Base-by-base conservation (phyloP, 352 stramenopile genomes). In the Aphanomyces cochlioides region DNA sequence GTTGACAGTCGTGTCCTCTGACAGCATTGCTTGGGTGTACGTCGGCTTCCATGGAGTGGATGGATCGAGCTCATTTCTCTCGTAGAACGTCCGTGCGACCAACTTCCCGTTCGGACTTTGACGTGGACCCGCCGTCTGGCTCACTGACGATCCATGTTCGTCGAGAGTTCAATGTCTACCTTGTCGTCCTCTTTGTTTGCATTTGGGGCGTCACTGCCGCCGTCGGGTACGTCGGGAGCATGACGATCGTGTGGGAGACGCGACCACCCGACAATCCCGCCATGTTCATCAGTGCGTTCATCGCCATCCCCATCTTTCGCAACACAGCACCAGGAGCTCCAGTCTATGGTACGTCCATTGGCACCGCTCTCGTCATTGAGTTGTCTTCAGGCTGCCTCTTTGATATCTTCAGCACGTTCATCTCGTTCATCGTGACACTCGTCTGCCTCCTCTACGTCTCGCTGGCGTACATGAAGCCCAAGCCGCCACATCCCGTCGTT, bases 391-490 rank as follows among this genome's bases (percentile, higher is more conserved):
- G 64, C 8, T 70, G 64, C 54, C 36, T 70, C 5, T 70, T 70
- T 43, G 64, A 70, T 48, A 70, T 70, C 56, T 40, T 54, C n/a
- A 58, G 64, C 54, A 70, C 64, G 13, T 70, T 58, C 64, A 47
- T 70, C 56, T 53, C 64, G 34, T 58, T 70, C 37, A 39, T 48
- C 4, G 64, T 70, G 5, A 70, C 60, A 3, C 56, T 70, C 21
- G 40, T 61, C 40, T 70, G 39, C 64, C 19, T 70, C 8, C 15
- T 70, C 7, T 54, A 10, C 17, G 64, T 70, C 13, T 21, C 64
- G 17, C 8, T 70, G 19, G 50, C 56, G n/a, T 70, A 61, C 64
- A 61, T 70, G 5, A 61, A 50, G 12, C 43, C 43, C 43, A 50
- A 50, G 43, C 43, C 43, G 10, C 28, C 28, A 50, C 10, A 12